Evolutionary conservation across 768 basidiomycete genomes (phyloP).

Genomic region (Lenzites betulinus): DNA sequence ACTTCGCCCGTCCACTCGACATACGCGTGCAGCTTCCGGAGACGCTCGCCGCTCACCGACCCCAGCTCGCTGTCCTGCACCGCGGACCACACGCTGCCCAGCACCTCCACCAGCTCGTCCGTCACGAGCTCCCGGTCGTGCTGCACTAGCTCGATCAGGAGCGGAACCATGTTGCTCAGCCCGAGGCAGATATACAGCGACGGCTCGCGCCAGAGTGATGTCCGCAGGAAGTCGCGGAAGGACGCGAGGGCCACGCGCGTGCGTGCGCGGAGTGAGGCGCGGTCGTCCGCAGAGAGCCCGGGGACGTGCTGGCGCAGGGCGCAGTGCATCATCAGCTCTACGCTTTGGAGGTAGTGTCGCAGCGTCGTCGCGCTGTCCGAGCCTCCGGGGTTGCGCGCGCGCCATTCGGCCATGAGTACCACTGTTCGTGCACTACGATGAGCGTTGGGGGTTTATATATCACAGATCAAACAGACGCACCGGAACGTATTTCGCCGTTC

Average conservation of each 20-base stretch:
- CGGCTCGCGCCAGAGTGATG: constrained; percentile 11
- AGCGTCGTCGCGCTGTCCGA: constrained; percentile 9
- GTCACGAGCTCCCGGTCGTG: constrained; percentile 8
- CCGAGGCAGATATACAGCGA: constrained; percentile 16
- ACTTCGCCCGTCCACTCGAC: constrained; percentile 17
- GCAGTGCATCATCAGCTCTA: constrained; percentile 7
- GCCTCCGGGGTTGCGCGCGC: constrained; percentile 8
- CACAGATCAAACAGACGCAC: not conserved
- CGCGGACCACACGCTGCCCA: constrained; percentile 10
- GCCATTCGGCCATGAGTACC: constrained; percentile 15
- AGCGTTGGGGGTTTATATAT: not conserved
- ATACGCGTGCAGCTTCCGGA: constrained; percentile 8
- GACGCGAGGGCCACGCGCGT: not conserved
- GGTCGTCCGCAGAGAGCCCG: constrained; percentile 1
- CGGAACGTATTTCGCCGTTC: not conserved
- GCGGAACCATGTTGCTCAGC: constrained; percentile 14
- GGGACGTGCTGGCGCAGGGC: not conserved
- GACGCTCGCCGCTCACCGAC: not conserved
- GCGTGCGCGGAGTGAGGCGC: not conserved
- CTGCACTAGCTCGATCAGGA: constrained; percentile 12
- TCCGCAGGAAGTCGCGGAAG: constrained; percentile 10
- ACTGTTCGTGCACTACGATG: not conserved
- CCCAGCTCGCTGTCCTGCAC: constrained; percentile 1
- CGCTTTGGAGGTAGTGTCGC: constrained; percentile 12
- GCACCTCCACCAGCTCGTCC: constrained; percentile 8